A percentile compares a stretch with the other conserved stretches of the same genome.
phyloP scores from a whole-genome alignment of 2,329 filamentous ascomycete species.

The Xylogone sp. region DNA sequence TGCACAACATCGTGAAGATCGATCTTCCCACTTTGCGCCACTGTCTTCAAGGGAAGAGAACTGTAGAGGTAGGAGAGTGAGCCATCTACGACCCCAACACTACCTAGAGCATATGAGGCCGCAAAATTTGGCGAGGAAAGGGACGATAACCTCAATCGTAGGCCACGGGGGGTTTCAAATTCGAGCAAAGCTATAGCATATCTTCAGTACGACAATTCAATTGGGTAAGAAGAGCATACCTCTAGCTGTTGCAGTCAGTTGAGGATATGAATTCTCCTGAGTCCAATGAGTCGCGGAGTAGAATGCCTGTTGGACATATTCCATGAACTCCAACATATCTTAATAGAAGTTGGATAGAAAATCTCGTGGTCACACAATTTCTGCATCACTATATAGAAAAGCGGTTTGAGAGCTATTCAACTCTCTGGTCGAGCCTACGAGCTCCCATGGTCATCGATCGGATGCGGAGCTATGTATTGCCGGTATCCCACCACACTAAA shows the following conservation, averaged over 20 bases:
- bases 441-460: background rate
- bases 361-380: background rate
- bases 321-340: constrained; percentile 91
- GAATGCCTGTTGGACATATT: constrained; percentile 90
- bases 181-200: constrained; percentile 68
- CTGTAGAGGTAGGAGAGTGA: constrained; percentile 97
- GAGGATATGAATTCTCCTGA: constrained; percentile 85
- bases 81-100: constrained; percentile 86
- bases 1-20: constrained; percentile 73
- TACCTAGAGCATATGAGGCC: constrained; percentile 88
- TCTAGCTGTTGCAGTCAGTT: constrained; percentile 78
- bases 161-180: constrained; percentile 79
- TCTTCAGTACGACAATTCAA: constrained; percentile 6
- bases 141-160: constrained; percentile 84
- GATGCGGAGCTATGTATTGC: constrained; percentile 1
- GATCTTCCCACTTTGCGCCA: constrained; percentile 69
- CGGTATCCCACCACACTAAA: background rate
- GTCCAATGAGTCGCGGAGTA: constrained; percentile 85
- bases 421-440: background rate
- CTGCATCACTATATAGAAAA: background rate
- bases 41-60: constrained; percentile 68
- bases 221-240: constrained; percentile 44
- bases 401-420: background rate
- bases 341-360: background rate
- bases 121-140: constrained; percentile 91